Evolutionary conservation across 495 filamentous ascomycete species (phyloP), one percentile per base, ranked within the genome.

Genomic region (Talaromyces stipitatus): DNA sequence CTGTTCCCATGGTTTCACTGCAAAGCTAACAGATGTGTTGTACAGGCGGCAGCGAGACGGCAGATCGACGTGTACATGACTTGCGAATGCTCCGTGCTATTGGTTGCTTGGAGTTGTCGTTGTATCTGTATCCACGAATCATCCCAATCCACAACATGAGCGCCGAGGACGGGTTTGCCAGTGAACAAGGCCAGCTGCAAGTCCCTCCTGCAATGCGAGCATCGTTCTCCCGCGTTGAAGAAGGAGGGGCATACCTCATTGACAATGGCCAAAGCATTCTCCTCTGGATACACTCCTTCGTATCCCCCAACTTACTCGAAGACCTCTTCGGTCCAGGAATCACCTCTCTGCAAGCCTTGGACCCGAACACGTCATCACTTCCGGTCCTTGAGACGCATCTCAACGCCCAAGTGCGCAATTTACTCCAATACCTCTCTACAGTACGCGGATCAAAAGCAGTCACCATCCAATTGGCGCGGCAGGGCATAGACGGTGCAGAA

Each of bases 121-220:
- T 96, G 43, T 96, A 97, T 71, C 87, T 99, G 57, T 99, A 99
- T 68, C 94, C 94, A 26, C 86, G 89, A 51, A 94, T 99, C 68
- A 84, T 96, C 53, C 82, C 95, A 0, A 72, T 99, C 38, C 94
- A 99, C 76, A 94, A 88, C 65, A 84, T 99, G 61, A 72, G 77
- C 23, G 70, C 77, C 4, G 70, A 75, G 56, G 90, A 96, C 62
- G 92, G 92, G 10, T 97, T 97, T 73, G 82, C 92, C 26, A 89
- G 95, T 61, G 83, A 87, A 63, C 87, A 89, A 9, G 92, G 94
- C 18, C 88, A 97, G 64, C 77, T 99, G 32, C 81, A 85, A 60
- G 82, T 96, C 10, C 79, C 79, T 22, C 73, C 79, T n/a, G 46
- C 69, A 6, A 67, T 85, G 38, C 88, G 94, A n/a, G 86, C 91